Conservation (phyloP, 2,329 filamentous ascomycete genomes). For the Harringtonia aguacate region DNA sequence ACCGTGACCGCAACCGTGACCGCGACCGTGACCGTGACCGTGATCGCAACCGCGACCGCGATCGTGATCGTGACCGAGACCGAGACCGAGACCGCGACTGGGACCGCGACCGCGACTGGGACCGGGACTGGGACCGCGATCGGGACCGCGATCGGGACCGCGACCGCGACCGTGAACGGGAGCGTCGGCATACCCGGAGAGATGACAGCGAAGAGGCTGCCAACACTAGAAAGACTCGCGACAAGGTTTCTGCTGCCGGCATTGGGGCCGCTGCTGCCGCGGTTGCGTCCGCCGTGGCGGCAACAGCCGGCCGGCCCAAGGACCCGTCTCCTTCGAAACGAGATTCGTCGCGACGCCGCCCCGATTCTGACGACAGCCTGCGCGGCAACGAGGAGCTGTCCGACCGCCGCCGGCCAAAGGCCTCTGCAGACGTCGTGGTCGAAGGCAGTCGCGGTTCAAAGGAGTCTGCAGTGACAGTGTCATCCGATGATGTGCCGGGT, state of each 20-base stretch:
- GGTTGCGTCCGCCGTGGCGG: conserved; percentile 26
- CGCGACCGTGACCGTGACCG: conserved; percentile 3
- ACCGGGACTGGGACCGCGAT: no score
- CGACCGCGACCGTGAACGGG: conserved; percentile 3
- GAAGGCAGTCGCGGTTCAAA: neutral
- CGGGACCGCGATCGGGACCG: neutral
- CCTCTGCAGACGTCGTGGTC: neutral
- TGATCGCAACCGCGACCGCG: neutral
- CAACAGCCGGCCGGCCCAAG: conserved; percentile 20
- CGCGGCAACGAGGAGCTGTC: neutral
- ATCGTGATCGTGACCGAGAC: conserved; percentile 2
- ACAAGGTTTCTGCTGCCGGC: conserved; percentile 36
- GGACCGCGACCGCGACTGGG: no score
- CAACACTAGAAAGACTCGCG: conserved; percentile 28
- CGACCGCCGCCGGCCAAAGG: neutral
- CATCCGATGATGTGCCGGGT: conserved; percentile 17
- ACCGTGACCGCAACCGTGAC: neutral
- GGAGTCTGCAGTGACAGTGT: neutral
- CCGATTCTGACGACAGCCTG: neutral
- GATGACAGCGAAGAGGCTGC: conserved; percentile 16
- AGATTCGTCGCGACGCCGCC: neutral
- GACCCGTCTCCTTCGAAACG: conserved; percentile 1
- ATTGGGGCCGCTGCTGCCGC: conserved; percentile 38
- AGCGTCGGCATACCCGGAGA: conserved; percentile 16
- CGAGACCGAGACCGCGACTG: conserved; percentile 1